Percentiles rank a stretch among this genome's conserved stretches.
Conservation (phyloP, 1,284 basidiomycete genomes). For the Leccinum subfulvum region DNA sequence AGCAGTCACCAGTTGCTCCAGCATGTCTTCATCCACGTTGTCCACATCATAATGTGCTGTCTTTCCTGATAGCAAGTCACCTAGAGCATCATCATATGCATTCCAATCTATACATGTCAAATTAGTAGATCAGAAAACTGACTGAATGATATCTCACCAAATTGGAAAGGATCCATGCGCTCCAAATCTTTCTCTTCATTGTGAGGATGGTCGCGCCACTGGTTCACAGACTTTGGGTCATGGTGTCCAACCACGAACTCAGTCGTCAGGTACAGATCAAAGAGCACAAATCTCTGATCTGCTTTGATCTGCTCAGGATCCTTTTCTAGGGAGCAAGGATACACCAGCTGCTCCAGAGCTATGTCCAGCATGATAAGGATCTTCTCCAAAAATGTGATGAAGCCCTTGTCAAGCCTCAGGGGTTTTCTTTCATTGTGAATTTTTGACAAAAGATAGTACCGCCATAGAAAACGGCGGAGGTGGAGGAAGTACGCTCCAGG, state of each 20-base stretch:
- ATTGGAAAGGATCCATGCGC: neutral
- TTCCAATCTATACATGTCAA: neutral
- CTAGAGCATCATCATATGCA: neutral
- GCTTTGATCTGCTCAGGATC: neutral
- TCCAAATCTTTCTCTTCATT: neutral
- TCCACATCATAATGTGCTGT: neutral
- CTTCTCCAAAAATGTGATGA: neutral
- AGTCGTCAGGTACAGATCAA: neutral
- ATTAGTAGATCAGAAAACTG: neutral
- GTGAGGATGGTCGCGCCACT: neutral
- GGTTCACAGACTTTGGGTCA: neutral
- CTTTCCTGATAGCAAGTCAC: neutral
- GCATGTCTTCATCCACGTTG: neutral
- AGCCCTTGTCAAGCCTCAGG: neutral
- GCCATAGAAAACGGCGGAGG: neutral
- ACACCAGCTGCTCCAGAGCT: neutral
- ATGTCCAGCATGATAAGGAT: neutral
- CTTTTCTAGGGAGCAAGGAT: neutral
- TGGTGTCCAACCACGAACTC: neutral
- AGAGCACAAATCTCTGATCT: neutral
- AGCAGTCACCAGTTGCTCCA: neutral
- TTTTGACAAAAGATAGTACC: neutral
- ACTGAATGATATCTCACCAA: neutral
- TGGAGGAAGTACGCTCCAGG: neutral
- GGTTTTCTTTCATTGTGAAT: no score